Evolutionary conservation across 352 stramenopile species (phyloP).

Genomic region (Globisporangium yorkense): DNA sequence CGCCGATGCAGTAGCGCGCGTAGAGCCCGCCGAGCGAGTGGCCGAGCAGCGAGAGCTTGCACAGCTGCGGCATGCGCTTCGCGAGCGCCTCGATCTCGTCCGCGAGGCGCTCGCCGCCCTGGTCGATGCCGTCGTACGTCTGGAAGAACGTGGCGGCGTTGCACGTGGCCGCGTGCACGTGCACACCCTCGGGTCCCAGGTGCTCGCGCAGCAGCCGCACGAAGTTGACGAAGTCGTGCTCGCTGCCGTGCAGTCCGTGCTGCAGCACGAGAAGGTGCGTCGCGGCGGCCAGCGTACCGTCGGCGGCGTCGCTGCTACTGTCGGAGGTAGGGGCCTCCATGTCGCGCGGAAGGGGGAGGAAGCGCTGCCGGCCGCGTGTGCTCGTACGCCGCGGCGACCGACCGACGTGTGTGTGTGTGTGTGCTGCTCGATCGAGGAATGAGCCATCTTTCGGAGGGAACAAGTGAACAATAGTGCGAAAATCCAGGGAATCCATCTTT

Average conservation of each 20-base stretch:
- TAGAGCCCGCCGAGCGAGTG: slow-evolving; percentile 81
- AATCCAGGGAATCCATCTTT: too few relatives aligned
- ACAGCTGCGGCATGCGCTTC: slow-evolving; percentile 46
- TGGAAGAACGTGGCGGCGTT: slow-evolving; percentile 61
- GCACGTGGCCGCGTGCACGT: slow-evolving; percentile 34
- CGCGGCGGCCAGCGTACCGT: slow-evolving; percentile 10
- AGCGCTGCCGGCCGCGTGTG: not conserved
- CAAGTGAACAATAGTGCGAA: too few relatives aligned
- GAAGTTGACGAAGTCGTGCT: slow-evolving; percentile 57
- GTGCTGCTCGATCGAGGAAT: too few relatives aligned
- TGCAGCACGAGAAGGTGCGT: slow-evolving; percentile 68
- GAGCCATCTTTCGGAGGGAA: too few relatives aligned
- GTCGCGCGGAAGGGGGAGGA: not conserved
- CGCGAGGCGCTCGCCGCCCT: slow-evolving; percentile 56
- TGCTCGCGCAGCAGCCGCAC: slow-evolving; percentile 41
- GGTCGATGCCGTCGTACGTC: slow-evolving; percentile 76
- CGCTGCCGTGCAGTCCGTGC: slow-evolving; percentile 66
- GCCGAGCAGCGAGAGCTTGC: slow-evolving; percentile 67
- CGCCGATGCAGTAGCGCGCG: slow-evolving; percentile 64
- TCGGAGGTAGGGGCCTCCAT: too few relatives aligned
- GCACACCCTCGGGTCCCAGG: slow-evolving; percentile 37
- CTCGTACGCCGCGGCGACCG: too few relatives aligned
- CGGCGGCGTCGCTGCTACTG: not conserved
- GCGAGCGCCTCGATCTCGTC: slow-evolving; percentile 56
- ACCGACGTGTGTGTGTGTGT: too few relatives aligned